These are phyloP conservation scores for Gigaspora rosea DNA, from an alignment of 192 early-diverging fungal species.

Conservation along the genomic window DNA sequence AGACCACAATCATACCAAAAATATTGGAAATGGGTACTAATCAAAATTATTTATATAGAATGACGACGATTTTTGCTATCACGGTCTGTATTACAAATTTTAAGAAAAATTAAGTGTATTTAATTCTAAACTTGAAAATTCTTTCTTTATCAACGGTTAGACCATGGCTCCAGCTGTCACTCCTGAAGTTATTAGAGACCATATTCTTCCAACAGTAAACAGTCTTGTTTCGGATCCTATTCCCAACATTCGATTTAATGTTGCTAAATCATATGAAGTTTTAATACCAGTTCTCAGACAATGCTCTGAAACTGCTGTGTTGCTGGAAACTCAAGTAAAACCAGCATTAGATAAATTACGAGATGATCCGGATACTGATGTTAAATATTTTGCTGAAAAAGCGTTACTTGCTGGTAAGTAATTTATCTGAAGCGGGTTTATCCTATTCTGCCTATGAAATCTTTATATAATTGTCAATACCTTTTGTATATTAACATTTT, in stretches of 20 bases:
- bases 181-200: slow-evolving; percentile 84
- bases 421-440: background rate
- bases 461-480: no score
- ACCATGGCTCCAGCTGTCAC: slow-evolving; percentile 86
- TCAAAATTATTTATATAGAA: slow-evolving; percentile 95
- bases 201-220: slow-evolving; percentile 86
- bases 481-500: no score
- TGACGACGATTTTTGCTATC: slow-evolving; percentile 97
- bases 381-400: slow-evolving; percentile 87
- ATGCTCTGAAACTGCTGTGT: slow-evolving; percentile 56
- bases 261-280: slow-evolving; percentile 90
- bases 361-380: slow-evolving; percentile 91
- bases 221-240: slow-evolving; percentile 89
- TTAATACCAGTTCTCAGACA: slow-evolving; percentile 78
- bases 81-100: slow-evolving; percentile 61
- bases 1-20: slow-evolving; percentile 91
- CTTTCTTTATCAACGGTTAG: slow-evolving; percentile 40
- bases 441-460: no score
- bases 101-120: background rate
- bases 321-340: slow-evolving; percentile 72
- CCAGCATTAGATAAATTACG: slow-evolving; percentile 82
- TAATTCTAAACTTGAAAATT: background rate
- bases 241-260: slow-evolving; percentile 99
- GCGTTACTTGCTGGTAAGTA: slow-evolving; percentile 59
- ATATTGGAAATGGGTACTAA: slow-evolving; percentile 86